Evolutionary conservation across 2,329 filamentous ascomycete species (phyloP), one percentile per base, ranked within the genome.

Genomic region (Xylariales sp.): DNA sequence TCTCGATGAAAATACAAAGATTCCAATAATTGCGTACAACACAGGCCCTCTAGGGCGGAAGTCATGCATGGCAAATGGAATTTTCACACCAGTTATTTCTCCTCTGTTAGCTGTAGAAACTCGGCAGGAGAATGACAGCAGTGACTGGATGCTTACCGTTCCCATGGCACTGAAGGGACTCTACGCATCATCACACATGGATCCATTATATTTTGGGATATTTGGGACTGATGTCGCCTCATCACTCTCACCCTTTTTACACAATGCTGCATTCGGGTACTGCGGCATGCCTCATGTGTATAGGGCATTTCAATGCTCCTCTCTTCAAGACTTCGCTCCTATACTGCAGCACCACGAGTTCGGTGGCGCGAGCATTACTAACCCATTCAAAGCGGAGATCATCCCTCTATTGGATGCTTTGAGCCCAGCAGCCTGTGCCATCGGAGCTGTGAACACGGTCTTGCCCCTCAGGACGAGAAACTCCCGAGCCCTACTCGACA

Each of bases 81-180:
- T 35, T 27, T 17, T 35, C n/a, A 35, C 33, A 7, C 33, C 33
- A 18, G 33, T 35, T n/a, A 35, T 23, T 25, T 23, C 24, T 23
- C 13, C 19, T 16, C 33, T 25, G 6, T 5, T 35, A 15, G 20
- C 15, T 5, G 15, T 15, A 10, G 15, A 14, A 17, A 11, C 19
- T 8, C 23, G n/a, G 23, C 23, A 8, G n/a, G 8, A 25, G 17
- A 23, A 35, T 14, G 18, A n/a, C 10, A 14, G 20, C 13, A 21
- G 6, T 10, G 13, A 14, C 24, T 35, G 33, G 33, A 23, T 25
- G 19, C 20, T 19, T 6, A 27, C 19, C 6, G 23, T 35, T 8
- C 33, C 19, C 15, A 23, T 25, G 20, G 33, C 33, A 13, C 33
- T 23, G 12, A 27, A 35, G n/a, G 33, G 15, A 16, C 21, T 35